Evolutionary conservation across 768 basidiomycete genomes (phyloP), one percentile per base, ranked within the genome.

Genomic region (Lyophyllum semitale): DNA sequence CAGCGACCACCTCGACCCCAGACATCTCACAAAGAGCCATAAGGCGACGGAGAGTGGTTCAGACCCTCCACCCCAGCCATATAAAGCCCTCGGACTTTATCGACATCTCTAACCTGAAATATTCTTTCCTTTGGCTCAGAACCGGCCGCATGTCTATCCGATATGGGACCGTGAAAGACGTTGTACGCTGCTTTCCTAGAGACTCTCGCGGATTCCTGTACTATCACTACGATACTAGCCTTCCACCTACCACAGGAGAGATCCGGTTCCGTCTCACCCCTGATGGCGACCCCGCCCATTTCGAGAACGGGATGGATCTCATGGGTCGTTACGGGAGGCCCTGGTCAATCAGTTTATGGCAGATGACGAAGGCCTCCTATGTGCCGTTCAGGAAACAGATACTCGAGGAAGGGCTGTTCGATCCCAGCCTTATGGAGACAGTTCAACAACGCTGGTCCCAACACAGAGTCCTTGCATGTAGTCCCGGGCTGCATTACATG

Each of bases 201-300:
- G 12, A 25, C 13, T 26, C 53, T 13, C 56, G 25, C 6, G 63
- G 66, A 9, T 67, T 65, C 35, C 37, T 66, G 12, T 66, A 66
- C 49, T 63, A 54, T 29, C 44, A 63, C 32, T 23, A 17, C 11
- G 58, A 60, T 9, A 12, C 12, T 1, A 30, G 22, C 15, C n/a
- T 47, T 13, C 44, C 57, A 5, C 26, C 18, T 3, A 48, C 53
- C 1, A 55, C 62, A 8, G 57, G 55, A 4, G 53, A 59, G 22
- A 25, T 66, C 7, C 61, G 65, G 9, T 64, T 66, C 27, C 63
- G 65, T 13, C 26, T 63, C 17, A 65, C 63, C 11, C 37, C 48
- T 13, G 25, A 42, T 22, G 26, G 26, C 35, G 48, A 57, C 25
- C 53, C 45, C 9, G 29, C 32, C 9, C 2, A 23, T 12, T 53